A percentile compares a stretch with the other conserved stretches of the same genome.
phyloP scores from a whole-genome alignment of 139 green algal genomes.

The Raphidocelis subcapitata region DNA sequence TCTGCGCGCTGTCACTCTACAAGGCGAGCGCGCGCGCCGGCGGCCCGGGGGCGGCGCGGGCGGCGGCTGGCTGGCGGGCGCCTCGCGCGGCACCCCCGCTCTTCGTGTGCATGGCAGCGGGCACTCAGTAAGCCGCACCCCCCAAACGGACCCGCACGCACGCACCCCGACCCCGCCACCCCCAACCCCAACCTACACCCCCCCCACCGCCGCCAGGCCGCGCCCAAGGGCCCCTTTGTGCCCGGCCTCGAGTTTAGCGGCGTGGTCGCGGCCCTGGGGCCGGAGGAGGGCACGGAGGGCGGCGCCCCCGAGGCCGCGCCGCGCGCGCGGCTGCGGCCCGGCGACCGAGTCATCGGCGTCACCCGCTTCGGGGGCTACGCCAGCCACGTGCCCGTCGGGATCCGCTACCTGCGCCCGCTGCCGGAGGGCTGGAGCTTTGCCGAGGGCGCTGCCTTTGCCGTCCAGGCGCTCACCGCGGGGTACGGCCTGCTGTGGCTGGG shows the following conservation, averaged over 20 bases:
- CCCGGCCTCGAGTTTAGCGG: conserved; percentile 44
- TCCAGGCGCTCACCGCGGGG: conserved; percentile 40
- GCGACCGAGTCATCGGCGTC: conserved; percentile 40
- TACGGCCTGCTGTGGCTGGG: conserved; percentile 42
- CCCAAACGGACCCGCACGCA: too few relatives aligned
- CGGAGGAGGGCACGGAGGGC: neutral
- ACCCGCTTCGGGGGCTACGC: conserved; percentile 43
- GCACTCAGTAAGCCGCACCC: too few relatives aligned
- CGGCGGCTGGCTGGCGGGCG: too few relatives aligned
- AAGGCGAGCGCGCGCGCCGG: too few relatives aligned
- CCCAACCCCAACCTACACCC: too few relatives aligned
- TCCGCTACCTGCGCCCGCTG: conserved; percentile 25
- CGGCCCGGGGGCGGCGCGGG: too few relatives aligned
- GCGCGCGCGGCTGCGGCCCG: neutral
- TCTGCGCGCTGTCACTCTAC: conserved; percentile 50
- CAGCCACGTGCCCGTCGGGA: conserved; percentile 14
- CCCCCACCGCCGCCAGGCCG: too few relatives aligned
- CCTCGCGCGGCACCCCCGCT: too few relatives aligned
- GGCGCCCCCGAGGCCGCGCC: neutral
- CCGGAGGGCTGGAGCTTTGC: conserved; percentile 31
- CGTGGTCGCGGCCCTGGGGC: conserved; percentile 1
- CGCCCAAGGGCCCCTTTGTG: conserved; percentile 34
- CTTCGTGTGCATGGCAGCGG: too few relatives aligned
- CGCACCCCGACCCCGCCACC: too few relatives aligned
- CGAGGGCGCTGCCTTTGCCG: conserved; percentile 34